Evolutionary conservation across 805 yeast species (phyloP).

Genomic region (Saturnispora diversa): DNA sequence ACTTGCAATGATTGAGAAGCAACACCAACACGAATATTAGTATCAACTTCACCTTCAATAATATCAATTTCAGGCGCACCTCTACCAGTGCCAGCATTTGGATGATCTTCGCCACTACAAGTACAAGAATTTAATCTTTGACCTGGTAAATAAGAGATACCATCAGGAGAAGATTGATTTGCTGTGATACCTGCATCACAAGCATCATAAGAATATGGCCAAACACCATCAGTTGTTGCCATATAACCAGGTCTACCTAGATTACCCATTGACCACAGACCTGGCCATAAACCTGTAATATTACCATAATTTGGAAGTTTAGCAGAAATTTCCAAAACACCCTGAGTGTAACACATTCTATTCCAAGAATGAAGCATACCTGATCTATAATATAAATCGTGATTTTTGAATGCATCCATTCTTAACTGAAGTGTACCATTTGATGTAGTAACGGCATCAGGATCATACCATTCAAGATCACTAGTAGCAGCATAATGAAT

Average conservation of each 20-base stretch:
- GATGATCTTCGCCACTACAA: conserved; percentile 78
- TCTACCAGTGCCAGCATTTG: conserved; percentile 79
- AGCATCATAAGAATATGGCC: conserved; percentile 85
- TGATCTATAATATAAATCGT: conserved; percentile 72
- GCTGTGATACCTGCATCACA: conserved; percentile 96
- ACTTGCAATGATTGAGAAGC: conserved; percentile 90
- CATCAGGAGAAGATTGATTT: conserved; percentile 85
- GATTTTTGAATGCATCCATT: conserved; percentile 78
- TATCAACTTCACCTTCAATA: conserved; percentile 72
- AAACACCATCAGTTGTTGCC: conserved; percentile 83
- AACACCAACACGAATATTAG: conserved; percentile 45
- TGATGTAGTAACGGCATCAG: conserved; percentile 75
- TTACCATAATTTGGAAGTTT: conserved; percentile 73
- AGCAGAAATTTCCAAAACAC: conserved; percentile 67
- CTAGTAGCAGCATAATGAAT: conserved; percentile 78
- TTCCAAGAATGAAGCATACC: conserved; percentile 95
- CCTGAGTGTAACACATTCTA: conserved; percentile 81
- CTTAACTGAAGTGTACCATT: conserved; percentile 63
- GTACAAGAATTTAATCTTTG: conserved; percentile 72
- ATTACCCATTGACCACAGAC: conserved; percentile 91
- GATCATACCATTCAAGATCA: conserved; percentile 93
- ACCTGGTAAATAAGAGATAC: conserved; percentile 80
- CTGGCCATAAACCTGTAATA: conserved; percentile 89
- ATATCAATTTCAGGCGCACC: conserved; percentile 96
- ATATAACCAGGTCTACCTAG: conserved; percentile 85